Evolutionary conservation across 2,329 filamentous ascomycete species (phyloP).

Genomic region (Akanthomyces muscarius): DNA sequence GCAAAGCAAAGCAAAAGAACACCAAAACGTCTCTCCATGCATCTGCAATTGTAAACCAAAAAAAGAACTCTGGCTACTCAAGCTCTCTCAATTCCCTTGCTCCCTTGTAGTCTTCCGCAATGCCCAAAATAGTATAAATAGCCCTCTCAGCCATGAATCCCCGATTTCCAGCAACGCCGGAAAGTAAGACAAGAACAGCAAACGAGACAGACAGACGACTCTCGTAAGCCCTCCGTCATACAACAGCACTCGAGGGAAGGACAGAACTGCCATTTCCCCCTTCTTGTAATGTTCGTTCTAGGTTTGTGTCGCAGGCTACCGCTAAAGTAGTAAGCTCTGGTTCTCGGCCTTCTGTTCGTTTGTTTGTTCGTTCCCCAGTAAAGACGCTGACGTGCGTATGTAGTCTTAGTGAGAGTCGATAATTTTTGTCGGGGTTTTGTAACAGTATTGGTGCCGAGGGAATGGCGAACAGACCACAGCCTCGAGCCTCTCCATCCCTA

Average conservation of each 20-base stretch:
- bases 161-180: conserved; percentile 2
- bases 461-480: background rate
- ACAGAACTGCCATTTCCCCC: too few relatives aligned
- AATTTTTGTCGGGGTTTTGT: background rate
- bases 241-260: too few relatives aligned
- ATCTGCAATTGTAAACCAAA: background rate
- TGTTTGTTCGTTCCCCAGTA: background rate
- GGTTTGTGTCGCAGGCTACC: background rate
- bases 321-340: background rate
- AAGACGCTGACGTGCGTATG: background rate
- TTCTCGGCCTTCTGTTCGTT: background rate
- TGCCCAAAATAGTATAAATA: conserved; percentile 1
- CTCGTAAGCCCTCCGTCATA: too few relatives aligned
- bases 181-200: background rate
- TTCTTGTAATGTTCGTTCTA: background rate
- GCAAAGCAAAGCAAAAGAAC: background rate
- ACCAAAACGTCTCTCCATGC: conserved; percentile 5
- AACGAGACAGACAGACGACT: too few relatives aligned
- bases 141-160: background rate
- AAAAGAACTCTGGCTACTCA: background rate
- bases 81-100: background rate
- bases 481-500: background rate
- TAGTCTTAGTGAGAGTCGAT: too few relatives aligned
- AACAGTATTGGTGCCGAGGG: background rate
- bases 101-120: background rate